phyloP scores from a whole-genome alignment of 108 stramenopile species.

The Ochromonas danica region DNA sequence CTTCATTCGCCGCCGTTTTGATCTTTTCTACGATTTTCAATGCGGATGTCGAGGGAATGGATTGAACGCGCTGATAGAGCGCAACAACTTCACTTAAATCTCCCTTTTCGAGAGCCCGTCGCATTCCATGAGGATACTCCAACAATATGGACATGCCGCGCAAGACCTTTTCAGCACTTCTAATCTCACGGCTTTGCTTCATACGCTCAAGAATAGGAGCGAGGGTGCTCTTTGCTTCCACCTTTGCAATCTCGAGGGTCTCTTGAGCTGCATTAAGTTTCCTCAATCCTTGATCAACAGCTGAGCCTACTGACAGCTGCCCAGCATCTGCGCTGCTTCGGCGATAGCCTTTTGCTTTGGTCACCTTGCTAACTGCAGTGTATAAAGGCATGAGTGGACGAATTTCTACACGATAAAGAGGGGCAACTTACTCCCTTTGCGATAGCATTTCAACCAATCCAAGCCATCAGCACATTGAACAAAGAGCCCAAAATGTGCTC shows the following conservation, averaged over 20 bases:
- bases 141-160: neutral
- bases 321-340: too few species aligned
- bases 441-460: conserved; percentile 23
- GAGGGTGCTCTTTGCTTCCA: conserved; percentile 30
- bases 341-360: too few species aligned
- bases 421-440: too few species aligned
- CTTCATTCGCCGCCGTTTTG: neutral
- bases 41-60: conserved; percentile 21
- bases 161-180: conserved; percentile 22
- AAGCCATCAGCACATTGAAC: conserved; percentile 28
- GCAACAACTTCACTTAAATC: conserved; percentile 5
- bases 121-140: conserved; percentile 24
- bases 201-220: conserved; percentile 28
- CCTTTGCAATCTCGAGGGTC: conserved; percentile 4
- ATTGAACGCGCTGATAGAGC: conserved; percentile 19
- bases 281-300: too few species aligned
- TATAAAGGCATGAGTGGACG: too few species aligned
- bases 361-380: too few species aligned
- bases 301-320: too few species aligned
- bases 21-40: neutral
- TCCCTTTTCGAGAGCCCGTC: neutral
- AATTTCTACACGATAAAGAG: too few species aligned
- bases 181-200: conserved; percentile 1
- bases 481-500: conserved; percentile 30
- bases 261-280: neutral